These are phyloP conservation scores for Fraxinus excelsior DNA, from an alignment of 257 asterid genomes.

Conservation along the genomic window DNA sequence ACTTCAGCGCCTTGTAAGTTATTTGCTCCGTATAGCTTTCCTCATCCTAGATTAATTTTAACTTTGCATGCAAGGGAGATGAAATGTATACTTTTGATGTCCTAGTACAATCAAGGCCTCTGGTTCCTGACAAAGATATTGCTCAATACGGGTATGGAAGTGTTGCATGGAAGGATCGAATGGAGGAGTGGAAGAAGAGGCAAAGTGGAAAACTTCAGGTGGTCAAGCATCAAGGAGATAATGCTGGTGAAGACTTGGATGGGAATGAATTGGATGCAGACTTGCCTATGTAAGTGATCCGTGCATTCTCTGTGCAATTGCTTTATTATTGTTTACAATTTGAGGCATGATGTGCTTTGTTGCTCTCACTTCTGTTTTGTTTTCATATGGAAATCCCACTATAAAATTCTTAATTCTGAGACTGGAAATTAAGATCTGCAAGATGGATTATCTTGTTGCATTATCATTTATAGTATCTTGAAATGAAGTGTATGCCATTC, in stretches of 20 bases:
- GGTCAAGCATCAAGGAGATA: constrained; percentile 58
- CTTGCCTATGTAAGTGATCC: constrained; percentile 64
- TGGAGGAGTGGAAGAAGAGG: constrained; percentile 88
- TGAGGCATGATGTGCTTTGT: not conserved
- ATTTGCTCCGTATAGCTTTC: constrained; percentile 20
- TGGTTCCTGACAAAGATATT: constrained; percentile 81
- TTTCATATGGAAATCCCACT: not conserved
- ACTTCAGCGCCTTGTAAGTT: constrained; percentile 52
- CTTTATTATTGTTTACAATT: not conserved
- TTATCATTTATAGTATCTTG: not conserved
- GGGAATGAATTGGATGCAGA: constrained; percentile 51
- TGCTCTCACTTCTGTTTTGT: not conserved
- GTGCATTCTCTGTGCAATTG: not conserved
- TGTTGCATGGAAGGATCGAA: constrained; percentile 92
- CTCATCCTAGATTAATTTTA: not conserved
- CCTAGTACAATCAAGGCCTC: constrained; percentile 68
- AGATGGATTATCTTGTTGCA: not conserved
- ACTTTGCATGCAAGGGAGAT: not conserved
- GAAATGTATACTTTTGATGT: constrained; percentile 19
- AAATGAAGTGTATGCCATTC: not conserved
- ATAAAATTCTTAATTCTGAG: not conserved
- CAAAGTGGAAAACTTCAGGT: constrained; percentile 73
- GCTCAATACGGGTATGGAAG: constrained; percentile 91
- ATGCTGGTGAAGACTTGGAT: constrained; percentile 39
- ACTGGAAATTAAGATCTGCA: not conserved